Evolutionary conservation across 306 rosid species (phyloP).

Genomic region (Elaeagnus macrophylla): DNA sequence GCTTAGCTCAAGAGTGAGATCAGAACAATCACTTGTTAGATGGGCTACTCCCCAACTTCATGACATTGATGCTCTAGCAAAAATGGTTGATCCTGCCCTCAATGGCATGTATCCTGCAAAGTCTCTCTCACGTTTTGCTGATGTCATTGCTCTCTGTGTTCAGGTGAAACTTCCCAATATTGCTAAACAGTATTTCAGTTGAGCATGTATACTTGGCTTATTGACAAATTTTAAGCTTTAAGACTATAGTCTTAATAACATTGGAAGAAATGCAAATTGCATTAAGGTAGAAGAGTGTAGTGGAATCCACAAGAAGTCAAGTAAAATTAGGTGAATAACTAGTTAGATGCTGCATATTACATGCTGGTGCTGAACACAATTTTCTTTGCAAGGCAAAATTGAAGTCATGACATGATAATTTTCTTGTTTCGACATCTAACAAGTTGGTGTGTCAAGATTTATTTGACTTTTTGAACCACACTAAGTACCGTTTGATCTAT

Average conservation of each 20-base stretch:
- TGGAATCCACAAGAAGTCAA: too few species aligned
- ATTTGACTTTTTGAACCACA: too few species aligned
- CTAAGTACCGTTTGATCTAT: too few species aligned
- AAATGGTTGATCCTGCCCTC: conserved; percentile 90
- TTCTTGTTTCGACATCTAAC: too few species aligned
- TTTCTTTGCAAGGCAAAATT: too few species aligned
- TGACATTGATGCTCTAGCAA: conserved; percentile 87
- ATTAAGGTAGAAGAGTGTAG: too few species aligned
- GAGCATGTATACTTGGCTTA: neutral
- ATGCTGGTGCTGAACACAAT: too few species aligned
- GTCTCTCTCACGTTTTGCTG: conserved; percentile 92
- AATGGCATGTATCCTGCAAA: conserved; percentile 97
- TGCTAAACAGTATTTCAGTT: neutral
- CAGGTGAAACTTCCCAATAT: conserved; percentile 49
- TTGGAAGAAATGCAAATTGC: too few species aligned
- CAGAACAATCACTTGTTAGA: conserved; percentile 93
- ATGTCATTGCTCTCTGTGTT: conserved; percentile 86
- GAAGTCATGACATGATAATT: too few species aligned
- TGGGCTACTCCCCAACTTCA: conserved; percentile 99
- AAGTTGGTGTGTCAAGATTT: too few species aligned
- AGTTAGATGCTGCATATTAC: too few species aligned
- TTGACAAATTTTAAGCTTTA: neutral
- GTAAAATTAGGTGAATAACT: too few species aligned
- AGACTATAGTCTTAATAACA: neutral
- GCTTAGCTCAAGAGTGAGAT: conserved; percentile 68